Conservation (phyloP, 306 rosid species). For the Dryas drummondii region DNA sequence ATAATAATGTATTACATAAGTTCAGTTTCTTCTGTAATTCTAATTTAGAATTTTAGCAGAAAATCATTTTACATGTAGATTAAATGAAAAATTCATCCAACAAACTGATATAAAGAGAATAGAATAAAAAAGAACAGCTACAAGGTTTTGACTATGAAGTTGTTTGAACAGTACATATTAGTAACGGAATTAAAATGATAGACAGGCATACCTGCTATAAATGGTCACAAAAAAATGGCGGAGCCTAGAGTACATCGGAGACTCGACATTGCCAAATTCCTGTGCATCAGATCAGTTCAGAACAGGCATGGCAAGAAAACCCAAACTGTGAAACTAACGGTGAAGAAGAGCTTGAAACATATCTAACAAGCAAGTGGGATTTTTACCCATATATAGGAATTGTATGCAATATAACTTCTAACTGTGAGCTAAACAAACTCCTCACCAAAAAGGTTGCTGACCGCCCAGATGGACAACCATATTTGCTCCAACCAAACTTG, state of each 20-base stretch:
- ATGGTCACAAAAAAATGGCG: constrained; percentile 64
- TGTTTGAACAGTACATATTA: background rate
- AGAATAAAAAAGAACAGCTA: background rate
- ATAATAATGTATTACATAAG: background rate
- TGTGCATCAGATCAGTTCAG: constrained; percentile 32
- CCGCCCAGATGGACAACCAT: constrained; percentile 53
- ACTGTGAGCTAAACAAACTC: background rate
- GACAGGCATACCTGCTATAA: constrained; percentile 58
- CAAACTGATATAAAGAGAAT: background rate
- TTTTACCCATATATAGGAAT: background rate
- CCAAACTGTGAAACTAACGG: background rate
- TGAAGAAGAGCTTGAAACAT: background rate
- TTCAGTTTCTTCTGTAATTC: background rate
- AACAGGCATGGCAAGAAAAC: background rate
- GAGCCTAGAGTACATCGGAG: constrained; percentile 84
- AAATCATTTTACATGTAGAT: background rate
- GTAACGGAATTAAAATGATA: constrained; percentile 2
- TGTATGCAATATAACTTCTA: background rate
- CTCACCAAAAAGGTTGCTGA: constrained; percentile 85
- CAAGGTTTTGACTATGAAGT: background rate
- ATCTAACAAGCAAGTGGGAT: background rate
- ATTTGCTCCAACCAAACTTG: constrained; percentile 90
- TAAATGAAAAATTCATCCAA: background rate
- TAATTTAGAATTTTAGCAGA: background rate
- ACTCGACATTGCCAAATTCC: constrained; percentile 91